Evolutionary conservation across 768 basidiomycete genomes (phyloP).

Genomic region (Dentipellis sp.): DNA sequence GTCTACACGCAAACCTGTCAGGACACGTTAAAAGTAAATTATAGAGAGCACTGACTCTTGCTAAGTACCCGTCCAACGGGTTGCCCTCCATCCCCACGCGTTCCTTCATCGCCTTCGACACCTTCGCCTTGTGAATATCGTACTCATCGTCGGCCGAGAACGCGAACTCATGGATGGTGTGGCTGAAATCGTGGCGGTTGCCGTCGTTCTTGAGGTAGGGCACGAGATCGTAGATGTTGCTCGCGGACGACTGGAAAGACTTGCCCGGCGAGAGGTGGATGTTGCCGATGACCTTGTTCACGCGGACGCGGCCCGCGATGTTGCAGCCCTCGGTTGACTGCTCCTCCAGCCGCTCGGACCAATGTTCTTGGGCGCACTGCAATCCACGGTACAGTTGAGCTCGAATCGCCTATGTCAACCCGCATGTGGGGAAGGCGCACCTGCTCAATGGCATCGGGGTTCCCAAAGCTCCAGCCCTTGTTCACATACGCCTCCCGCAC

Average conservation of each 20-base stretch:
- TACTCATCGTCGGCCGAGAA: conserved; percentile 85
- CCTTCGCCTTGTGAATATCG: conserved; percentile 52
- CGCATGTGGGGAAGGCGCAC: conserved; percentile 30
- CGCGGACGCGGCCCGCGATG: conserved; percentile 80
- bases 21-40: no score
- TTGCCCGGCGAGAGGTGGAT: conserved; percentile 92
- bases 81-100: conserved; percentile 65
- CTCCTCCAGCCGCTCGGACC: conserved; percentile 88
- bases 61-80: conserved; percentile 65
- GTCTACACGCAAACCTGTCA: conserved; percentile 37
- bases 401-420: background rate
- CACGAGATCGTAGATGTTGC: conserved; percentile 81
- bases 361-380: conserved; percentile 89
- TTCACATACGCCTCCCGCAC: conserved; percentile 85
- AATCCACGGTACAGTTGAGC: background rate
- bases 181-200: conserved; percentile 90
- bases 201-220: conserved; percentile 88
- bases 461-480: conserved; percentile 91
- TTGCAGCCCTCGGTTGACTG: conserved; percentile 95
- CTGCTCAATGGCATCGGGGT: conserved; percentile 90
- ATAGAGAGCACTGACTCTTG: conserved; percentile 34
- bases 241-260: conserved; percentile 82
- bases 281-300: conserved; percentile 96
- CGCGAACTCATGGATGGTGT: conserved; percentile 69
- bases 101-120: conserved; percentile 54